phyloP scores from a whole-genome alignment of 2,329 filamentous ascomycete genomes.

The Beauveria medogensis region DNA sequence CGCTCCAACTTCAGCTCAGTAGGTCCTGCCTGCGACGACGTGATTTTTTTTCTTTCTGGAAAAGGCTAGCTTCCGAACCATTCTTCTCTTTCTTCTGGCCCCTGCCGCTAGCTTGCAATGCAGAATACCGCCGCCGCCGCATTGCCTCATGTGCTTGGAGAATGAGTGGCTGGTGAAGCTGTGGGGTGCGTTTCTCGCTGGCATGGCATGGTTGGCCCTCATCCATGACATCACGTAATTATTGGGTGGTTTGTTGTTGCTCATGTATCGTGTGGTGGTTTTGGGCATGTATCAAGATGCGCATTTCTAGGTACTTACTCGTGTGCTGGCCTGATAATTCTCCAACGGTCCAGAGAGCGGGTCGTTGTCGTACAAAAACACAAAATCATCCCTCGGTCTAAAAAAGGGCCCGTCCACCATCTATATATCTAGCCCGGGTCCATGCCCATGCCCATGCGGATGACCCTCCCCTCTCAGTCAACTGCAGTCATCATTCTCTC shows the following conservation, averaged over 20 bases:
- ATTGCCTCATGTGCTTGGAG: neutral
- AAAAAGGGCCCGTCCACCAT: neutral
- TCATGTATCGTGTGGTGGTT: neutral
- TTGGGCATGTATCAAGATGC: neutral
- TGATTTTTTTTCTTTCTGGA: neutral
- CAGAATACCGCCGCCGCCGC: neutral
- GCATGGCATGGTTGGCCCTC: neutral
- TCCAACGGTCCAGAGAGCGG: no score
- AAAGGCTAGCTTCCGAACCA: neutral
- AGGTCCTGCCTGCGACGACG: neutral
- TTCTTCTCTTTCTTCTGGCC: neutral
- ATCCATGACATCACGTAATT: no score
- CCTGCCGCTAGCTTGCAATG: neutral
- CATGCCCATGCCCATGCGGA: neutral
- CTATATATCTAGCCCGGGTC: neutral
- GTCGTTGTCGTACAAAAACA: no score
- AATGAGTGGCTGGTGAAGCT: neutral
- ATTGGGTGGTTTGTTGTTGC: neutral
- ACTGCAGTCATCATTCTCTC: slow-evolving; percentile 5
- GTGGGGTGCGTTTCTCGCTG: neutral
- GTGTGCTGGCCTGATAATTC: no score
- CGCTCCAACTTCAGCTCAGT: neutral
- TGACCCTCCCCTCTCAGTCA: neutral
- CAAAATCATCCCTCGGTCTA: no score
- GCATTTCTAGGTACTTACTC: neutral